Evolutionary conservation across 768 basidiomycete genomes (phyloP), one percentile per base, ranked within the genome.

Genomic region (Xerocomus potaroensis): DNA sequence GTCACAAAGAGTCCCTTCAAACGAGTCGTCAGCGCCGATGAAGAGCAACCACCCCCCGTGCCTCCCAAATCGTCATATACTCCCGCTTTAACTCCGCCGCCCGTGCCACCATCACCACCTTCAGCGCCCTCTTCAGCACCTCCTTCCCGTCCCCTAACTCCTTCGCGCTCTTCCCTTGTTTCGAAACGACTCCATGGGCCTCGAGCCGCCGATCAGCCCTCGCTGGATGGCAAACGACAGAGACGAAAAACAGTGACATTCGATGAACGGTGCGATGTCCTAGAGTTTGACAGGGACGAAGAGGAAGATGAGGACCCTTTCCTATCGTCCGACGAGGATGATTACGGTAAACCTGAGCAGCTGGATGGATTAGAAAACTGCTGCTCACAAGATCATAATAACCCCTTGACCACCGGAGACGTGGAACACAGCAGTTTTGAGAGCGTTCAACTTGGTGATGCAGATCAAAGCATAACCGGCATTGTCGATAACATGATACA

Each of bases 1-100:
- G 89, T 92, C 22, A 80, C 81, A 22, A 89, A 84, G 71, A 90
- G 87, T 57, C 89, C 90, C 18, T 92, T 92, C 71, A 79, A 71
- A 51, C 70, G 66, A 16, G 36, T 47, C 8, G 45, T 57, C 30
- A 52, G 41, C 21, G 31, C 41, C 15, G 57, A 59, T 50, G 65
- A 68, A 49, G 66, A 69, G 33, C 54, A 59, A 7, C 53, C 60
- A 27, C 63, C 65, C 7, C 56, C 58, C 24, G 53, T 61, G 30
- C 60, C 63, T 37, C 54, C 69, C 29, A 63, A 67, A 33, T 27
- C 32, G 6, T 35, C 29, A 1, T 38, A 24, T 48, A 41, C 46
- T 1, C 36, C 44, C 29, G 34, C 40, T 41, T 40, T 26, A 30
- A 16, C 40, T 19, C 45, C 47, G 38, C 39, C 51, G 14, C 36